Base-by-base conservation (phyloP, 2,329 filamentous ascomycete genomes). In the Fusarium equiseti region DNA sequence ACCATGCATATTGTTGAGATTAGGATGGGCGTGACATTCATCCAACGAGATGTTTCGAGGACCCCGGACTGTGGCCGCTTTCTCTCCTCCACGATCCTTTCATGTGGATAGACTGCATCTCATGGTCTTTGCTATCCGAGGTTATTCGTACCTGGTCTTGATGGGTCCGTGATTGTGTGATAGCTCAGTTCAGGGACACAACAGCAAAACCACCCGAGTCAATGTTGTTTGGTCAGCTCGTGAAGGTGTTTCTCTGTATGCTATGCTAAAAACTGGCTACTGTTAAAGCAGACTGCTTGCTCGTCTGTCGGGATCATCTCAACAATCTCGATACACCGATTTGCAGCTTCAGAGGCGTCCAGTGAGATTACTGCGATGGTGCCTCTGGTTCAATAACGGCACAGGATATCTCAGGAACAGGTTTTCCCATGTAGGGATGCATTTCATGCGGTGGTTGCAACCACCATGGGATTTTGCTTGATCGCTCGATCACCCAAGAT, bases 401-500 rank as follows among this genome's bases (percentile, higher is more conserved):
- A 50, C 38, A 59, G 16, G 42, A 50, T 44, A 61, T 50, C 44
- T 46, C 31, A 51, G 22, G n/a, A 51, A 51, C 48, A 42, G 32
- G 31, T 16, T 44, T 50, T 60, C 16, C 1, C 31, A 44, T 27
- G 63, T 51, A 62, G 44, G 63, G 63, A 58, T 66, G 32, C 44
- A 29, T 16, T 46, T 60, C 24, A 45, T n/a, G 35, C 48, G n/a
- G 31, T 50, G 63, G 63, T 67, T 66, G 63, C 63, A 67, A 62
- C 55, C 55, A 55, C 42, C 26, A 61, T 61, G 11, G 10, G n/a
- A 35, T 29, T 35, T 8, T 46, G 13, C 22, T 62, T 44, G 35
- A 66, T 67, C 63, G 38, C 49, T 62, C 63, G 55, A 66, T 66
- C 63, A 51, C 56, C 29, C 55, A 56, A 66, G 63, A 67, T 63